Evolutionary conservation across 2,329 filamentous ascomycete species (phyloP).

Genomic region (Cladosporium sp.): DNA sequence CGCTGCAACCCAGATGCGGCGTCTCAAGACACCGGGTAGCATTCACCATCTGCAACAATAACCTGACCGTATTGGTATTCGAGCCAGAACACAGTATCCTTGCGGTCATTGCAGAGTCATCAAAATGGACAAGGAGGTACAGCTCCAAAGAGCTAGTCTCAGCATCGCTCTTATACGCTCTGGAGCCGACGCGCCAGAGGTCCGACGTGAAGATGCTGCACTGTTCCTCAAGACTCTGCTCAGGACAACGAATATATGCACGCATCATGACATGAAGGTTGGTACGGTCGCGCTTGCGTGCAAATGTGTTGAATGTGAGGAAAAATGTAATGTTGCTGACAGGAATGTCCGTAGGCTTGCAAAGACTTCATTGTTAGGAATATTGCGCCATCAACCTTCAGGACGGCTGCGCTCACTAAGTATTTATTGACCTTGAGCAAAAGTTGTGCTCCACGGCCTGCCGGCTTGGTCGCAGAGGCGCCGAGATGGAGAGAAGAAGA

Average conservation of each 20-base stretch:
- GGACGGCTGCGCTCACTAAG: slow-evolving; percentile 15
- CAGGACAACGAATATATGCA: slow-evolving; percentile 7
- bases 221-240: background rate
- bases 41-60: background rate
- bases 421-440: slow-evolving; percentile 19
- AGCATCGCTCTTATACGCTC: slow-evolving; percentile 4
- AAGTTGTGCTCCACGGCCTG: slow-evolving; percentile 11
- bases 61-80: background rate
- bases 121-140: background rate
- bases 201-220: slow-evolving; percentile 2
- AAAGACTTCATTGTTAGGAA: slow-evolving; percentile 19
- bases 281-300: background rate
- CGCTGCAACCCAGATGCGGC: too few relatives aligned
- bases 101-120: background rate
- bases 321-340: background rate
- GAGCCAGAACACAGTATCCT: background rate
- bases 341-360: slow-evolving; percentile 13
- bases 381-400: slow-evolving; percentile 15
- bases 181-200: slow-evolving; percentile 1
- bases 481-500: slow-evolving; percentile 12
- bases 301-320: background rate
- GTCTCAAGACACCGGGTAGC: background rate
- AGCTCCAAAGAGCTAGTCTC: background rate
- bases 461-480: background rate
- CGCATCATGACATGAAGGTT: slow-evolving; percentile 5